Conservation (phyloP, 2,329 filamentous ascomycete genomes). For the Podosphaera leucotricha region DNA sequence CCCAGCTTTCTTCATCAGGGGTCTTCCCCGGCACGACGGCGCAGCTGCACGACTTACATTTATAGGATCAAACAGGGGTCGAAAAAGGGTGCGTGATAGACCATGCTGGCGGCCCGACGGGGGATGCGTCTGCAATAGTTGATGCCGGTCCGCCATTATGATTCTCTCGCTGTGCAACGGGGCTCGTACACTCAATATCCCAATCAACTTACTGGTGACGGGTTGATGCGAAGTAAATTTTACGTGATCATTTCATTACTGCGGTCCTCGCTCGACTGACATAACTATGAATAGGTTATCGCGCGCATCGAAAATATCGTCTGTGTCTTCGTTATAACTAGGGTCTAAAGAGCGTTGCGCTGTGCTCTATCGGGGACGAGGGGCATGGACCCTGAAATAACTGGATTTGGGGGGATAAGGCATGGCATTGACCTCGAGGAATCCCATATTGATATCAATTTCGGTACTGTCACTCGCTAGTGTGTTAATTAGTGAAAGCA, state of each 20-base stretch:
- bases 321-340: not conserved
- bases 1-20: not conserved
- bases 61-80: not conserved
- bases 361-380: not conserved
- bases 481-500: not conserved
- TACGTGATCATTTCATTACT: not conserved
- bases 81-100: not conserved
- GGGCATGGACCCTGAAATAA: not conserved
- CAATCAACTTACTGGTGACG: not conserved
- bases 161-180: not conserved
- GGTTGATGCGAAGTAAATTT: not conserved
- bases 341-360: not conserved
- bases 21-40: not conserved
- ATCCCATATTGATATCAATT: not conserved
- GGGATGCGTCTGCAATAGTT: not conserved
- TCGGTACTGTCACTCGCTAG: not conserved
- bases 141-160: not conserved
- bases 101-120: not conserved
- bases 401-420: not conserved
- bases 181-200: not conserved
- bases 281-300: not conserved
- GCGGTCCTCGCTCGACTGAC: not conserved
- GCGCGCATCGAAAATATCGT: not conserved
- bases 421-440: not conserved
- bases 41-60: slow-evolving; percentile 1